A percentile compares a stretch with the other conserved stretches of the same genome.
Conservation (phyloP, 768 basidiomycete genomes). For the Boletus rex-veris region DNA sequence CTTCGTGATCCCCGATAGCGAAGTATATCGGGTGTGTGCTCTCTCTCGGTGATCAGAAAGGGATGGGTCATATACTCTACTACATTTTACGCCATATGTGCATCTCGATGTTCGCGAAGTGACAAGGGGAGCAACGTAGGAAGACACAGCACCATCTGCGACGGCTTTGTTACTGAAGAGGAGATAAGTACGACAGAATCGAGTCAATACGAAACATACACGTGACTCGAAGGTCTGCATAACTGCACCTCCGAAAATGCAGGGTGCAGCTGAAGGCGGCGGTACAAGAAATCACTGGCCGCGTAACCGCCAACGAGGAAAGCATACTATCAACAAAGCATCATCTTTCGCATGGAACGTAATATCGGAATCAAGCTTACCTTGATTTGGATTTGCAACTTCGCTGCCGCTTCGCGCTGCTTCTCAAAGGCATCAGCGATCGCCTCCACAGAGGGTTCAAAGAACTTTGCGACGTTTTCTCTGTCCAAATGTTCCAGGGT, state of each 20-base stretch:
- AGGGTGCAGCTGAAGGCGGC: conserved; percentile 36
- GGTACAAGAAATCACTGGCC: conserved; percentile 44
- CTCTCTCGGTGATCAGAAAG: conserved; percentile 37
- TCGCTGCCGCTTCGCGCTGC: conserved; percentile 19
- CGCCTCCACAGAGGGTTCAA: conserved; percentile 38
- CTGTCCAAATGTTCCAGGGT: conserved; percentile 13
- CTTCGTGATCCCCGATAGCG: conserved; percentile 24
- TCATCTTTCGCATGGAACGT: background rate
- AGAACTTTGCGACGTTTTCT: conserved; percentile 35
- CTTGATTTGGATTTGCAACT: conserved; percentile 26
- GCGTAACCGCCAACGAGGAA: conserved; percentile 52
- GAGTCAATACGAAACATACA: conserved; percentile 31
- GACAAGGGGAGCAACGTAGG: conserved; percentile 33
- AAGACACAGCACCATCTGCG: conserved; percentile 42
- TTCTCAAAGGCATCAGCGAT: conserved; percentile 33
- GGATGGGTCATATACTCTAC: background rate
- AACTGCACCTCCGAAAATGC: conserved; percentile 35
- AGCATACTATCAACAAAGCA: conserved; percentile 22
- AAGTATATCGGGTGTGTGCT: conserved; percentile 12
- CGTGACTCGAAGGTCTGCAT: conserved; percentile 45
- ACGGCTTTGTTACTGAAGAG: conserved; percentile 42
- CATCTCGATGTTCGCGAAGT: conserved; percentile 38
- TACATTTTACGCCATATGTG: background rate
- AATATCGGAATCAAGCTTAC: background rate
- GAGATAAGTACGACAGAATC: background rate